Evolutionary conservation across 139 green algal species (phyloP).

Genomic region (Dunaliella sp.): DNA sequence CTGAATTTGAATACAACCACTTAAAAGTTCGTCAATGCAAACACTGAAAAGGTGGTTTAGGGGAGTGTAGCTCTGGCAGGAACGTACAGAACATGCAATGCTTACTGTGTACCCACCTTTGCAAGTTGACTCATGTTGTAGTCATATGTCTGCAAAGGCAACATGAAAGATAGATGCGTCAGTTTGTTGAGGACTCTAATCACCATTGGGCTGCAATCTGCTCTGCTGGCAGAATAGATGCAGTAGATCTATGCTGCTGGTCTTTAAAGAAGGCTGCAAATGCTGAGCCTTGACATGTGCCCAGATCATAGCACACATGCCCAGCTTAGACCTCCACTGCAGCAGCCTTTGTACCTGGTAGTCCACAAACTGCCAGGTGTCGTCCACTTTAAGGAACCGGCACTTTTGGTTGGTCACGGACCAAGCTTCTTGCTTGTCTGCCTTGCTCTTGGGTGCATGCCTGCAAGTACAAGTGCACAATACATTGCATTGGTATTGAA

Average conservation of each 20-base stretch:
- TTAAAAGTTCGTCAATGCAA: too few relatives aligned
- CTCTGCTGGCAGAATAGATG: not conserved
- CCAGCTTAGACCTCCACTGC: not conserved
- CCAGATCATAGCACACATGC: not conserved
- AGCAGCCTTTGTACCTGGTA: not conserved
- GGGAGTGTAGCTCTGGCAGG: too few relatives aligned
- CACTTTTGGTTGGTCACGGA: constrained; percentile 6
- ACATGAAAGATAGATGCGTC: too few relatives aligned
- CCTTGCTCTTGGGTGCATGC: not conserved
- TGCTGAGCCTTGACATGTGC: not conserved
- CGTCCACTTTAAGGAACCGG: constrained; percentile 1
- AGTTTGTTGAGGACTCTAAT: too few relatives aligned
- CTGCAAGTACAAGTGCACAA: too few relatives aligned
- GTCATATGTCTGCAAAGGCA: not conserved
- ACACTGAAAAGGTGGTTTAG: too few relatives aligned
- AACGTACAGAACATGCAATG: too few relatives aligned
- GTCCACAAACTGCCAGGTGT: not conserved
- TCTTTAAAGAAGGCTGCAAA: too few relatives aligned
- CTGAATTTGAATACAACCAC: too few relatives aligned
- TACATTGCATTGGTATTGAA: too few relatives aligned
- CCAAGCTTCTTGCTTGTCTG: not conserved
- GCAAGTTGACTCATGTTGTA: not conserved
- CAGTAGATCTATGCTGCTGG: not conserved
- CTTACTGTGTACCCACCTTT: too few relatives aligned
- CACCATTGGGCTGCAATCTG: too few relatives aligned